Percentiles rank a stretch among this genome's conserved stretches.
Conservation (phyloP, 2,329 filamentous ascomycete species). For the Fusarium devonianum region DNA sequence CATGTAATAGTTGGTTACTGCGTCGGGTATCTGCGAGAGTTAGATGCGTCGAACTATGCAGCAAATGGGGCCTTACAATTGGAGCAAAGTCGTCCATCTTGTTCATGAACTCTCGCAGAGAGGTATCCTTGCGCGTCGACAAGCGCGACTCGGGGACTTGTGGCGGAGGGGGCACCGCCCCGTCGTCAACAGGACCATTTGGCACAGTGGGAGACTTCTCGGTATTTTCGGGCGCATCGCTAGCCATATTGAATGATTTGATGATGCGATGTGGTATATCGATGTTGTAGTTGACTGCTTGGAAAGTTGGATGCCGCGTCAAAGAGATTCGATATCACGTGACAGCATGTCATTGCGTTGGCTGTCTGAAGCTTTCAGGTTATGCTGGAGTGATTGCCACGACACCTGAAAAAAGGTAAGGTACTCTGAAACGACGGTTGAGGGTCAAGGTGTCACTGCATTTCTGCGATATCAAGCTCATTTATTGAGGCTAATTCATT, state of each 20-base stretch:
- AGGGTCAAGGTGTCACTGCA: too few species aligned
- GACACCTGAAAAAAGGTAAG: too few species aligned
- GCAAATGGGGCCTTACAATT: conserved; percentile 70
- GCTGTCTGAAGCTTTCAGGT: conserved; percentile 10
- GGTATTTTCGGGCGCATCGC: conserved; percentile 46
- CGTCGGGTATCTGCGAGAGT: conserved; percentile 78
- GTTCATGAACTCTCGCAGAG: conserved; percentile 86
- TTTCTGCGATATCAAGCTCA: not conserved
- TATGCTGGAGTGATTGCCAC: too few species aligned
- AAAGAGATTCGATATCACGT: conserved; percentile 32
- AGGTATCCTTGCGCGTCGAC: conserved; percentile 88
- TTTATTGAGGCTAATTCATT: conserved; percentile 5
- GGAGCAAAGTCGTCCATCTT: conserved; percentile 99
- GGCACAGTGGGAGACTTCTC: conserved; percentile 42
- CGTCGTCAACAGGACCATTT: conserved; percentile 41
- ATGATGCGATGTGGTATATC: conserved; percentile 24
- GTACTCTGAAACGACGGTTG: too few species aligned
- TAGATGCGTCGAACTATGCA: conserved; percentile 3
- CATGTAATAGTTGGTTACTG: conserved; percentile 97
- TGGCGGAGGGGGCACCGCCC: conserved; percentile 52
- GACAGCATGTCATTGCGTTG: conserved; percentile 27
- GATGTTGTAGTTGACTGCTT: conserved; percentile 22
- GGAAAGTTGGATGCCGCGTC: conserved; percentile 25
- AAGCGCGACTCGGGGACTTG: conserved; percentile 66
- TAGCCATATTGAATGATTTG: conserved; percentile 44